Percentiles rank a stretch among this genome's conserved stretches.
These are phyloP conservation scores for Akanthomyces lecanii DNA, from an alignment of 2,329 filamentous ascomycete species.

Conservation along the genomic window DNA sequence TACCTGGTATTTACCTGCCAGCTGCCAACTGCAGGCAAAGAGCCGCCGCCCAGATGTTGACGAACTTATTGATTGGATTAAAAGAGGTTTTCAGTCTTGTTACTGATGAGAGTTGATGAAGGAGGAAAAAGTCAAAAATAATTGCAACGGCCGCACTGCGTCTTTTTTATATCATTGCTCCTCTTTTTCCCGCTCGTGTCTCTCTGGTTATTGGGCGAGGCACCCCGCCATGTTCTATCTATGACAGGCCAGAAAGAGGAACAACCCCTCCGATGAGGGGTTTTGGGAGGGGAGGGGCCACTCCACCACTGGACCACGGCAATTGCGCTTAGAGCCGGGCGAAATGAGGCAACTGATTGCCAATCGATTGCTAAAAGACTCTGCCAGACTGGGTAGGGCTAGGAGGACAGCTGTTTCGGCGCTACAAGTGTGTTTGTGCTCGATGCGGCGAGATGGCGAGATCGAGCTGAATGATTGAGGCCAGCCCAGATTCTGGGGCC, in stretches of 20 bases:
- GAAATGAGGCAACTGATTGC: neutral
- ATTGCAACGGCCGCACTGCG: neutral
- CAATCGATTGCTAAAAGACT: conserved; percentile 1
- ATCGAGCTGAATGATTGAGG: neutral
- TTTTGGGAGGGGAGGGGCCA: neutral
- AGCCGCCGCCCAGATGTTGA: neutral
- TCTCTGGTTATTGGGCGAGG: neutral
- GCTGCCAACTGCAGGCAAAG: neutral
- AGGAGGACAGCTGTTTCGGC: neutral
- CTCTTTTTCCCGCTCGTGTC: neutral
- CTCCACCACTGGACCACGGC: conserved; percentile 2
- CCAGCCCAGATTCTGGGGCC: neutral
- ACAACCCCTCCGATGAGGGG: conserved; percentile 13
- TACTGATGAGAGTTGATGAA: neutral
- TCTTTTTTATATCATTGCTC: conserved; percentile 13
- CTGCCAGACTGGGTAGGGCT: neutral
- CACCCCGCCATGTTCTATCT: neutral
- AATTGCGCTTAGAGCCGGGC: conserved; percentile 10
- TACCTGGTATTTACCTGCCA: neutral
- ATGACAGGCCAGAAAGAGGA: neutral
- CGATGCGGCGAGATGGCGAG: neutral
- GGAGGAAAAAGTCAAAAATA: neutral
- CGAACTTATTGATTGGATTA: conserved; percentile 6
- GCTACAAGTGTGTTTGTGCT: neutral
- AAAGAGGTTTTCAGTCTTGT: neutral